Conservation (phyloP, 2,329 filamentous ascomycete genomes). For the Lachnellula suecica region DNA sequence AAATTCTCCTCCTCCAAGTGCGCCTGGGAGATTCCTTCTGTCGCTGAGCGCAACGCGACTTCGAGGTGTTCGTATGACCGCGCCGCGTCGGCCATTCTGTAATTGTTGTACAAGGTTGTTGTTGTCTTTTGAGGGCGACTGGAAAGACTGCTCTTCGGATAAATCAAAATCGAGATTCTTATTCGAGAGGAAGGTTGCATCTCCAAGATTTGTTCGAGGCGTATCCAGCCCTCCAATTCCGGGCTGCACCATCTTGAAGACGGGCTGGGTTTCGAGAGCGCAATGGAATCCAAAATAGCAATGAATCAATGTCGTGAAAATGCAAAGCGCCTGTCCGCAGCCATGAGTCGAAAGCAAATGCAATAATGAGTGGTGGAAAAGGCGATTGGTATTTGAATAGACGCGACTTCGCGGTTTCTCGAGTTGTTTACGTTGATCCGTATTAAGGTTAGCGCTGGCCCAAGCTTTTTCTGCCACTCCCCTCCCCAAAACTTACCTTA, state of each 20-base stretch:
- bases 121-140: slow-evolving; percentile 72
- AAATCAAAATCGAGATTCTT: slow-evolving; percentile 72
- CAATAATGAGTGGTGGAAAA: slow-evolving; percentile 12
- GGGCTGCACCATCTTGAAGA: slow-evolving; percentile 58
- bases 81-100: slow-evolving; percentile 60
- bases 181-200: slow-evolving; percentile 76
- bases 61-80: slow-evolving; percentile 70
- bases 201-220: slow-evolving; percentile 79
- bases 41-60: slow-evolving; percentile 67
- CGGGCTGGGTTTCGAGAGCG: slow-evolving; percentile 18
- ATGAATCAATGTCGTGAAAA: slow-evolving; percentile 21
- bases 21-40: slow-evolving; percentile 67
- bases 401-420: background rate
- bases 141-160: slow-evolving; percentile 85
- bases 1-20: slow-evolving; percentile 72
- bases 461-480: too few relatives aligned
- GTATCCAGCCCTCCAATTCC: slow-evolving; percentile 73
- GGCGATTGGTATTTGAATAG: background rate
- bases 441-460: background rate
- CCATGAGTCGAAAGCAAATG: slow-evolving; percentile 32
- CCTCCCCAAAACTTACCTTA: background rate
- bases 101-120: slow-evolving; percentile 76
- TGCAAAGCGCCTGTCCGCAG: slow-evolving; percentile 22
- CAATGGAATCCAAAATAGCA: slow-evolving; percentile 17
- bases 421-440: background rate